A percentile compares a stretch with the other conserved stretches of the same genome.
Evolutionary conservation across 78 protist species (phyloP).

Genomic region (Parvularia atlantis): DNA sequence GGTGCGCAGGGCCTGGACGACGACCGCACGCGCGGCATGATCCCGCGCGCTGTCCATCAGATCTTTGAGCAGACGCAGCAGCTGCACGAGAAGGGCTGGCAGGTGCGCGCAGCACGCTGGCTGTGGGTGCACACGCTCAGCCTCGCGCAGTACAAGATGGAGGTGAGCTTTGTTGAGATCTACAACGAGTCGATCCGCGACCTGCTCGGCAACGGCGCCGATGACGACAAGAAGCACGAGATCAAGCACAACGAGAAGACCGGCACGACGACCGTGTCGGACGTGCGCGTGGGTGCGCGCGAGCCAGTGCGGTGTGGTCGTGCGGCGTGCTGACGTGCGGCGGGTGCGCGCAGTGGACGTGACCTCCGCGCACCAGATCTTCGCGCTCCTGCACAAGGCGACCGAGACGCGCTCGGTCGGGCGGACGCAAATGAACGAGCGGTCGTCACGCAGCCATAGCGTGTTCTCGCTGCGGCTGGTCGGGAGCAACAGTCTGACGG

Average conservation of each 20-base stretch:
- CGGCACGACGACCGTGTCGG: no score
- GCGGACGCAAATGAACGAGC: constrained; percentile 38
- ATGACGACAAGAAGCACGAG: no score
- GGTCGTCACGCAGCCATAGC: constrained; percentile 60
- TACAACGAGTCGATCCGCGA: constrained; percentile 66
- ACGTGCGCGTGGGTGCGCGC: no score
- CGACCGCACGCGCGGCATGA: constrained; percentile 1
- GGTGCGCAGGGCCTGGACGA: not conserved
- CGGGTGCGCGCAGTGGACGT: constrained; percentile 36
- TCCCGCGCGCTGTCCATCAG: constrained; percentile 26
- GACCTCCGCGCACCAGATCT: no score
- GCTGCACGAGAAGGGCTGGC: constrained; percentile 15
- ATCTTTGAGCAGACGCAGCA: not conserved
- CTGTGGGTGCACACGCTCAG: not conserved
- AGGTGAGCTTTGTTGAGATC: constrained; percentile 41
- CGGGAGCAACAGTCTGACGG: no score
- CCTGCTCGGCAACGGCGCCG: constrained; percentile 25
- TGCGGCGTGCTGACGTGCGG: constrained; percentile 11
- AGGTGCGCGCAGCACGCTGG: not conserved
- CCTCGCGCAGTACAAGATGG: not conserved
- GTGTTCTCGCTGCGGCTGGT: constrained; percentile 32
- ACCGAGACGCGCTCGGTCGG: no score
- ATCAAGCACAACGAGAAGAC: no score
- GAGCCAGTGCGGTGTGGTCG: not conserved
- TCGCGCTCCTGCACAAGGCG: no score